Evolutionary conservation across 139 green algal genomes (phyloP).

Genomic region (Chlamydomonas incerta): DNA sequence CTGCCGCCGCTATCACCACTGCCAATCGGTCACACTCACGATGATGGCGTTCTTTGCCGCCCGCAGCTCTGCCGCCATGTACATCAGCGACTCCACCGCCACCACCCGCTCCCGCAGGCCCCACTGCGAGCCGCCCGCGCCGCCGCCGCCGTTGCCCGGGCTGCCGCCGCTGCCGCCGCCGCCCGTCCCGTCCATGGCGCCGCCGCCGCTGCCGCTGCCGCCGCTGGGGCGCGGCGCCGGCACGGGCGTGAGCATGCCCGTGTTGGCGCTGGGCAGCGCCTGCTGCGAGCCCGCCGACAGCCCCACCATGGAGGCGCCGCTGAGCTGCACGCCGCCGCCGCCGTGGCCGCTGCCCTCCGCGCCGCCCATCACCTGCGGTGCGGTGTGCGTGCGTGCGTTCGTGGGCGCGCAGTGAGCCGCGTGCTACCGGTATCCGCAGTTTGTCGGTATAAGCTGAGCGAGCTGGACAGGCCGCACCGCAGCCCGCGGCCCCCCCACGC

Average conservation of each 20-base stretch:
- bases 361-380: neutral
- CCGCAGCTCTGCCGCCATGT: slow-evolving; percentile 45
- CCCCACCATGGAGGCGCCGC: slow-evolving; percentile 19
- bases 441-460: too few species aligned
- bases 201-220: neutral
- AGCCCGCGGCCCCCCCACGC: too few species aligned
- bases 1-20: neutral
- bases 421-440: too few species aligned
- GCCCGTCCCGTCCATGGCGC: neutral
- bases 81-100: slow-evolving; percentile 52
- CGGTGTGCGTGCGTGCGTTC: too few species aligned
- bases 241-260: slow-evolving; percentile 24
- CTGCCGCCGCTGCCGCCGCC: neutral
- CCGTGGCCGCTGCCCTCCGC: neutral
- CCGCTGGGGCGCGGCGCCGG: too few species aligned
- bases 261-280: slow-evolving; percentile 1
- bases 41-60: slow-evolving; percentile 35
- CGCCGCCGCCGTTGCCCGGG: neutral
- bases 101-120: slow-evolving; percentile 52
- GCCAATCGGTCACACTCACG: neutral
- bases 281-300: neutral
- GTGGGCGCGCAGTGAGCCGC: too few species aligned
- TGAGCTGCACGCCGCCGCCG: slow-evolving; percentile 9
- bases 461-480: too few species aligned
- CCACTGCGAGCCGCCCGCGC: neutral